phyloP scores from a whole-genome alignment of 2,329 filamentous ascomycete species.

The Aspergillus hiratsukae region DNA sequence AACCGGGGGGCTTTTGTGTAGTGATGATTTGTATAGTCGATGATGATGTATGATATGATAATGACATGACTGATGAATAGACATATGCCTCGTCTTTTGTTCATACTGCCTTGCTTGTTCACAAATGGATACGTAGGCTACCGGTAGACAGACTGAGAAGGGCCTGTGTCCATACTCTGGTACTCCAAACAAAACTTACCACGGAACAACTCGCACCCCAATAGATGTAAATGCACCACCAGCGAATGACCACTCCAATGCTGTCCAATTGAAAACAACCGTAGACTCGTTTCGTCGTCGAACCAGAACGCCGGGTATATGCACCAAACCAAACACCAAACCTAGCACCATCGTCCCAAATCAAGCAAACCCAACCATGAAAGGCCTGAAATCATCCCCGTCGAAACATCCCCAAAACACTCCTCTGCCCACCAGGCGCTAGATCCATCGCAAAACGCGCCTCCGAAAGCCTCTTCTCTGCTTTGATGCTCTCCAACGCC shows the following conservation, averaged over 20 bases:
- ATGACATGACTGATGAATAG: not conserved
- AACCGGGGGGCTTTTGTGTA: constrained; percentile 10
- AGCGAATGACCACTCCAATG: not conserved
- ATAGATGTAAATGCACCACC: too few relatives aligned
- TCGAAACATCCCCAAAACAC: constrained; percentile 55
- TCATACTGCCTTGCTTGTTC: not conserved
- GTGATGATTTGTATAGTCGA: not conserved
- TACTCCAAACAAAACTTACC: too few relatives aligned
- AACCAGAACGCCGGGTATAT: not conserved
- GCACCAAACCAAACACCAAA: not conserved
- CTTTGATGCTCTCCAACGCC: constrained; percentile 79
- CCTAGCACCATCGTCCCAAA: not conserved
- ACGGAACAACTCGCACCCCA: too few relatives aligned
- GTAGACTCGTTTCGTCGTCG: not conserved
- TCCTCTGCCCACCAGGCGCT: constrained; percentile 58
- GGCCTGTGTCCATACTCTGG: too few relatives aligned
- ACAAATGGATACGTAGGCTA: too few relatives aligned
- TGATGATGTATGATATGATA: constrained; percentile 10
- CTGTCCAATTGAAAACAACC: not conserved
- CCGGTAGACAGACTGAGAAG: too few relatives aligned
- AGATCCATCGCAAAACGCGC: constrained; percentile 64
- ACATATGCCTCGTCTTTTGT: not conserved
- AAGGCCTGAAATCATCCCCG: not conserved
- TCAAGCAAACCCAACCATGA: not conserved
- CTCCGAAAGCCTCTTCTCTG: constrained; percentile 69